A percentile compares a stretch with the other conserved stretches of the same genome.
These are phyloP conservation scores for Bonia amplexicaulis DNA, from an alignment of 176 grass and related monocot species.

Conservation along the genomic window DNA sequence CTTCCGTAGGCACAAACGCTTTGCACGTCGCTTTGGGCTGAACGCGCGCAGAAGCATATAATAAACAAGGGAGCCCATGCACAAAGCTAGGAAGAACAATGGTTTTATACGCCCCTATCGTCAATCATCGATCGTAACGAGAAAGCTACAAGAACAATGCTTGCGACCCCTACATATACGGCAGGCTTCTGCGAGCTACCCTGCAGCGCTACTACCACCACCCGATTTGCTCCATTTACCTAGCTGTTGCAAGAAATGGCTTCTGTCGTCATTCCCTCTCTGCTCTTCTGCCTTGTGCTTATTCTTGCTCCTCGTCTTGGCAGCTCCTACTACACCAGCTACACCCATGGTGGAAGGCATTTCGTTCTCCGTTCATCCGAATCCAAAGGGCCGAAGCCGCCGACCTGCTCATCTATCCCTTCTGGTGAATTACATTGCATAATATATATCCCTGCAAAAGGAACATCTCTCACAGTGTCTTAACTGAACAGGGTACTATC, in stretches of 20 bases:
- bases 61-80: background rate
- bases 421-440: background rate
- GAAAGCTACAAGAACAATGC: conserved; percentile 11
- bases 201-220: background rate
- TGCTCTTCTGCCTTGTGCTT: background rate
- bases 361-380: background rate
- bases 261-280: background rate
- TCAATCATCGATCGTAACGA: background rate
- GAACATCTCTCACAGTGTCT: too few species aligned
- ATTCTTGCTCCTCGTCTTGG: background rate
- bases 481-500: too few species aligned
- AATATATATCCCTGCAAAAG: too few species aligned
- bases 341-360: background rate
- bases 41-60: background rate
- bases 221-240: too few species aligned
- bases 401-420: background rate
- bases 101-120: background rate
- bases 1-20: background rate
- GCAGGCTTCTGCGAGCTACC: background rate
- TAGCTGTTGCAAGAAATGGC: background rate
- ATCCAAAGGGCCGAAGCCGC: background rate
- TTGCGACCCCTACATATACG: background rate
- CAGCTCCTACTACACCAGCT: background rate
- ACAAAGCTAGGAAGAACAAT: background rate
- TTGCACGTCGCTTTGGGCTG: background rate